A percentile compares a stretch with the other conserved stretches of the same genome.
Evolutionary conservation across 2,329 filamentous ascomycete species (phyloP).

Genomic region (Alternaria hordeiaustralica): DNA sequence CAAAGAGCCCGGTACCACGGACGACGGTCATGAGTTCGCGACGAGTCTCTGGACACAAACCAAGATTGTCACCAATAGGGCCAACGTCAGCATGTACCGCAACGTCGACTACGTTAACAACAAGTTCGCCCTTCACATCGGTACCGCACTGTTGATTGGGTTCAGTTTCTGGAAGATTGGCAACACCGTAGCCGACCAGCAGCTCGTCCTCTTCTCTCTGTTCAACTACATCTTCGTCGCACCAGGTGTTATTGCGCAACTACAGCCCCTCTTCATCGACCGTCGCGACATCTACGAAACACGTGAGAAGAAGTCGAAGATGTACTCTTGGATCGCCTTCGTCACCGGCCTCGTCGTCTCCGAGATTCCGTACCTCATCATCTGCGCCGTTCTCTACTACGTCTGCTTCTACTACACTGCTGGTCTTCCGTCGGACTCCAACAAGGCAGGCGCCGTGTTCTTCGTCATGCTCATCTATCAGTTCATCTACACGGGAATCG

Average conservation of each 20-base stretch:
- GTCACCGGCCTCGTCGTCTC: conserved; percentile 72
- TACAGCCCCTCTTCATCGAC: conserved; percentile 55
- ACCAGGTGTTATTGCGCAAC: conserved; percentile 49
- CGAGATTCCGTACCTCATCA: conserved; percentile 70
- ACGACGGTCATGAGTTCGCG: conserved; percentile 50
- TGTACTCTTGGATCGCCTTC: conserved; percentile 77
- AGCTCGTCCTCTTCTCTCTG: conserved; percentile 55
- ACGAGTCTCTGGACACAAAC: conserved; percentile 31
- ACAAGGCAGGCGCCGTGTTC: conserved; percentile 60
- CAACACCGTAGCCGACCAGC: conserved; percentile 45
- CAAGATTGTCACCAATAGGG: conserved; percentile 29
- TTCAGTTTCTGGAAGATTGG: conserved; percentile 39
- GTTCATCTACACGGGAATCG: conserved; percentile 64
- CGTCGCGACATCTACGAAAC: conserved; percentile 60
- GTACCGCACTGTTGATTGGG: conserved; percentile 32
- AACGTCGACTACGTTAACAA: conserved; percentile 37
- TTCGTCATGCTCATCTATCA: conserved; percentile 66
- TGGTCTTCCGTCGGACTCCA: conserved; percentile 45
- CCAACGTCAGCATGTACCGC: conserved; percentile 31
- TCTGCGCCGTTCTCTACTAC: conserved; percentile 68
- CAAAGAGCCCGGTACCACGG: conserved; percentile 45
- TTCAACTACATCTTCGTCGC: conserved; percentile 58
- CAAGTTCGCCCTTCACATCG: conserved; percentile 33
- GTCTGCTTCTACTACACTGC: conserved; percentile 69
- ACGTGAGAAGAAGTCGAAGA: conserved; percentile 68